Percentiles rank a stretch among this genome's conserved stretches.
These are phyloP conservation scores for Andrographis paniculata DNA, from an alignment of 305 asterid species.

Conservation along the genomic window DNA sequence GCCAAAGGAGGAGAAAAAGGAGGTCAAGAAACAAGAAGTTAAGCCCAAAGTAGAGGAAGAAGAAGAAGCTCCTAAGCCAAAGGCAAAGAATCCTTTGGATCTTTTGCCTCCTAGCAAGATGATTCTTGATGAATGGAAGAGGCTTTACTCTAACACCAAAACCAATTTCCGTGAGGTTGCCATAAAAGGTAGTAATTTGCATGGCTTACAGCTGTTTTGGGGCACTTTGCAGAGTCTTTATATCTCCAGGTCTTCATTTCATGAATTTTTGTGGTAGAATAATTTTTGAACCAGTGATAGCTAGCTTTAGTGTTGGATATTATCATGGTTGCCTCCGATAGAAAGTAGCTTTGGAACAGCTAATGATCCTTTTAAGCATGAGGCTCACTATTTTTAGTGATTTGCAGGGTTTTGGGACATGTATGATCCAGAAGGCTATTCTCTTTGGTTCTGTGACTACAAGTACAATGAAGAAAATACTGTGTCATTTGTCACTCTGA, in stretches of 20 bases:
- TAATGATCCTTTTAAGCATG: no score
- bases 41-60: slow-evolving; percentile 46
- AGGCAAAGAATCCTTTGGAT: slow-evolving; percentile 88
- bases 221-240: not conserved
- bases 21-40: slow-evolving; percentile 38
- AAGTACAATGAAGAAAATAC: slow-evolving; percentile 84
- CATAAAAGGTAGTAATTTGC: slow-evolving; percentile 45
- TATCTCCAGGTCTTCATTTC: not conserved
- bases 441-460: slow-evolving; percentile 92
- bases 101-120: slow-evolving; percentile 86
- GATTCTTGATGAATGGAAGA: slow-evolving; percentile 94
- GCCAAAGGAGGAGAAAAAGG: slow-evolving; percentile 40
- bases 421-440: slow-evolving; percentile 92
- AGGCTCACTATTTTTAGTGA: not conserved
- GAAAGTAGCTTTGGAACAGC: no score
- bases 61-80: slow-evolving; percentile 89
- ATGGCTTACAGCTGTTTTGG: not conserved
- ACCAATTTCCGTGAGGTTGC: slow-evolving; percentile 94
- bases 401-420: slow-evolving; percentile 85
- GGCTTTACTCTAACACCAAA: slow-evolving; percentile 92
- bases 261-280: not conserved
- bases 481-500: slow-evolving; percentile 72
- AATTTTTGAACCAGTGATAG: not conserved
- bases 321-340: no score
- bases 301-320: not conserved